Percentiles rank a stretch among this genome's conserved stretches.
These are phyloP conservation scores for Suillus plorans DNA, from an alignment of 768 basidiomycete genomes.

Conservation along the genomic window DNA sequence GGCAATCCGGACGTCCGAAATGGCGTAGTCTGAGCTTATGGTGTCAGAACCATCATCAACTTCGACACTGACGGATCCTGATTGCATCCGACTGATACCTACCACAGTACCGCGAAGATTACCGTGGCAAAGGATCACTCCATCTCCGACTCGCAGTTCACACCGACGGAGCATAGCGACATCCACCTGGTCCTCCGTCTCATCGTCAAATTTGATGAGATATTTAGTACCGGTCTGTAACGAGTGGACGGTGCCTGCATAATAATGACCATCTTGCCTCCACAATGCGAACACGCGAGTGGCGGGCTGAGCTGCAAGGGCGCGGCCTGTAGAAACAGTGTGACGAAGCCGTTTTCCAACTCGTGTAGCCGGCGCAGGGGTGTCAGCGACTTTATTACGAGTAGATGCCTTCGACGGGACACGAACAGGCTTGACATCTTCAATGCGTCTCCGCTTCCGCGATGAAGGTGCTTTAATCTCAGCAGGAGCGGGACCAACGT, in stretches of 20 bases:
- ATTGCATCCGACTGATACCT: constrained; percentile 31
- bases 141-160: constrained; percentile 54
- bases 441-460: constrained; percentile 47
- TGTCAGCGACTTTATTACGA: constrained; percentile 25
- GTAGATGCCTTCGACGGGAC: constrained; percentile 24
- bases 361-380: constrained; percentile 31
- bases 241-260: constrained; percentile 54
- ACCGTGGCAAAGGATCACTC: constrained; percentile 42
- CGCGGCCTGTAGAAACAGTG: constrained; percentile 26
- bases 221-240: constrained; percentile 34
- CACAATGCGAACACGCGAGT: constrained; percentile 74
- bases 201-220: constrained; percentile 68
- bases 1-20: constrained; percentile 49
- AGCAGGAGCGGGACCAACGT: constrained; percentile 31
- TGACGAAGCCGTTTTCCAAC: constrained; percentile 43
- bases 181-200: constrained; percentile 44
- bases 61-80: constrained; percentile 36
- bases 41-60: constrained; percentile 37
- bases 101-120: constrained; percentile 29
- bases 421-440: constrained; percentile 25
- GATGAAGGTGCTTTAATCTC: constrained; percentile 15
- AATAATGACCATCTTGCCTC: constrained; percentile 60
- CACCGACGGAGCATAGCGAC: constrained; percentile 54
- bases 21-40: constrained; percentile 25
- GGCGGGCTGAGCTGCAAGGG: constrained; percentile 22